Conservation (phyloP, 306 rosid species). For the Dryas alaskensis region DNA sequence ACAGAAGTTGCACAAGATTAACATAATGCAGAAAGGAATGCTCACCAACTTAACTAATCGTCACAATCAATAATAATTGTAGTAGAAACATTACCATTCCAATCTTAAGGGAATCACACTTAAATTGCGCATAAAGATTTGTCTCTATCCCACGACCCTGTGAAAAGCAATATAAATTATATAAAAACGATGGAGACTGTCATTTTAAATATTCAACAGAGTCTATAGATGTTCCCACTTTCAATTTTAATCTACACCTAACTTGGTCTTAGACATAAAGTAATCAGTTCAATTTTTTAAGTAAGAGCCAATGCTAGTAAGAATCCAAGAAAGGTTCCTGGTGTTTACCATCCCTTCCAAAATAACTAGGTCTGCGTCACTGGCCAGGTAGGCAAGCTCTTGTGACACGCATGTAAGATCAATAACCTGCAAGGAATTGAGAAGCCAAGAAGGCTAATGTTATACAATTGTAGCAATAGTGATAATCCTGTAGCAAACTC, state of each 20-base stretch:
- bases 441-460: constrained; percentile 13
- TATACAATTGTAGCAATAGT: constrained; percentile 1
- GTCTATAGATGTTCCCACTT: neutral
- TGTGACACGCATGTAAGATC: constrained; percentile 84
- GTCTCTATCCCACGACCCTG: constrained; percentile 99
- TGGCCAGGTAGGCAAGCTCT: constrained; percentile 81
- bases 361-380: constrained; percentile 83
- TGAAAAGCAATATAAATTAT: constrained; percentile 18
- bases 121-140: constrained; percentile 88
- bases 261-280: neutral
- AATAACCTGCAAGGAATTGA: constrained; percentile 56
- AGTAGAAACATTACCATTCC: constrained; percentile 66
- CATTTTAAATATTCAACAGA: neutral
- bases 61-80: constrained; percentile 1
- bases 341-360: constrained; percentile 92
- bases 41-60: constrained; percentile 8
- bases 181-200: neutral
- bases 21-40: constrained; percentile 8
- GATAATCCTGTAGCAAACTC: neutral
- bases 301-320: neutral
- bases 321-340: neutral
- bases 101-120: constrained; percentile 89
- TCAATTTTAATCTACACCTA: neutral
- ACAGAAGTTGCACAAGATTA: neutral
- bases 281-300: neutral